Conservation (phyloP, 108 stramenopile species). For the Epipyxis sp. region DNA sequence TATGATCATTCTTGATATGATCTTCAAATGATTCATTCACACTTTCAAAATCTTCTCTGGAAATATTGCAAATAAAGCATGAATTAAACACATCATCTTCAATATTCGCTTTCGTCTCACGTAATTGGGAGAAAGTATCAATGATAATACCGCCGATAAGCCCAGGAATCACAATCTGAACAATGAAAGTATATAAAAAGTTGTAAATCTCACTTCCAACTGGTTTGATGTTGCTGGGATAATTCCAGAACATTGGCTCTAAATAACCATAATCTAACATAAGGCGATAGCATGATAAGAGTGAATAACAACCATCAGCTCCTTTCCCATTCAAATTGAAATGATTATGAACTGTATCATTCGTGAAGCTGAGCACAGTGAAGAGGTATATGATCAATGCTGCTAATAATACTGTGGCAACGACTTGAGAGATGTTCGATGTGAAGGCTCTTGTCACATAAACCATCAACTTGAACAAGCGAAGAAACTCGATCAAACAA, state of each 20-base stretch:
- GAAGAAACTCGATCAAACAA: background rate
- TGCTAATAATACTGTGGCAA: background rate
- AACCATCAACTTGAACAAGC: background rate
- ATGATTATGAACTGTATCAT: background rate
- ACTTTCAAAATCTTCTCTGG: conserved; percentile 5
- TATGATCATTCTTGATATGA: conserved; percentile 8
- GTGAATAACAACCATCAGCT: background rate
- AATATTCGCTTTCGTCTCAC: background rate
- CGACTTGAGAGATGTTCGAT: background rate
- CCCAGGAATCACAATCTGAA: conserved; percentile 9
- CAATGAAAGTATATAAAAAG: background rate
- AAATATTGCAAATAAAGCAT: conserved; percentile 21
- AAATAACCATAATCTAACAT: background rate
- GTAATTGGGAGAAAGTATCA: conserved; percentile 20
- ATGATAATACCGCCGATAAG: conserved; percentile 13
- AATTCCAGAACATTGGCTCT: background rate
- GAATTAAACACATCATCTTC: conserved; percentile 13
- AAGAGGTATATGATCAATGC: background rate
- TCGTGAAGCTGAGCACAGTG: background rate
- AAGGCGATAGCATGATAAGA: background rate
- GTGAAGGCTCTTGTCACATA: background rate
- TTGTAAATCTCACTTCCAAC: background rate
- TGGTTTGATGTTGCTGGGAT: background rate
- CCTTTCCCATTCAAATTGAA: background rate
- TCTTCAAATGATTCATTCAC: background rate